phyloP scores from a whole-genome alignment of 192 early-diverging fungal genomes.

The Coemansia sp. region DNA sequence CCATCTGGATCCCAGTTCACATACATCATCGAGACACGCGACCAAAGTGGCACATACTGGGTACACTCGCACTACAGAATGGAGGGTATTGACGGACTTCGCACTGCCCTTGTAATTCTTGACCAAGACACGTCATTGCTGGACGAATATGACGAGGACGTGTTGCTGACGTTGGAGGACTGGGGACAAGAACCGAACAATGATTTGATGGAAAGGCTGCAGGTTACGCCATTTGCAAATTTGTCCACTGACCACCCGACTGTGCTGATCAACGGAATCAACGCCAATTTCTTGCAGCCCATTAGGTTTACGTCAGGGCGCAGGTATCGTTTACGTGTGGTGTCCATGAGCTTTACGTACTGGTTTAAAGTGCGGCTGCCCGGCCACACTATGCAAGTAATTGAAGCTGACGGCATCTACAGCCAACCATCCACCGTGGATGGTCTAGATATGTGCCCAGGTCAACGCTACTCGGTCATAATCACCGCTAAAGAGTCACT shows the following conservation, averaged over 20 bases:
- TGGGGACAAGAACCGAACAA: conserved; percentile 33
- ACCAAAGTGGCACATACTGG: conserved; percentile 83
- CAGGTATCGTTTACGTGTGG: conserved; percentile 75
- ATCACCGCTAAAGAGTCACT: conserved; percentile 62
- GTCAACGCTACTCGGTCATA: conserved; percentile 77
- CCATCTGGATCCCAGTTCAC: conserved; percentile 61
- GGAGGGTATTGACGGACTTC: conserved; percentile 82
- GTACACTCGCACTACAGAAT: conserved; percentile 66
- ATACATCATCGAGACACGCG: conserved; percentile 58
- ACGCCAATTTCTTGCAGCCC: conserved; percentile 52
- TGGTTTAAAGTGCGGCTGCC: conserved; percentile 73
- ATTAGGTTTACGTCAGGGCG: conserved; percentile 69
- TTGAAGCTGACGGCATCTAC: conserved; percentile 77
- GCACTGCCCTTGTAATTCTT: conserved; percentile 67
- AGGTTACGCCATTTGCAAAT: conserved; percentile 53
- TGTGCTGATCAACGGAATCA: conserved; percentile 26
- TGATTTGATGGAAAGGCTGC: conserved; percentile 59
- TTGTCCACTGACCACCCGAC: background rate
- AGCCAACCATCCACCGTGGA: conserved; percentile 57
- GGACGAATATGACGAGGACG: conserved; percentile 65
- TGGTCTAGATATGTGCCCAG: conserved; percentile 61
- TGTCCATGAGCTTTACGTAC: conserved; percentile 69
- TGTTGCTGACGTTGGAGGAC: conserved; percentile 63
- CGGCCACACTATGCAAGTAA: conserved; percentile 71
- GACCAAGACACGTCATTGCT: conserved; percentile 32